Evolutionary conservation across 1,139 yeast genomes (phyloP).

Genomic region (Diutina catenulata): DNA sequence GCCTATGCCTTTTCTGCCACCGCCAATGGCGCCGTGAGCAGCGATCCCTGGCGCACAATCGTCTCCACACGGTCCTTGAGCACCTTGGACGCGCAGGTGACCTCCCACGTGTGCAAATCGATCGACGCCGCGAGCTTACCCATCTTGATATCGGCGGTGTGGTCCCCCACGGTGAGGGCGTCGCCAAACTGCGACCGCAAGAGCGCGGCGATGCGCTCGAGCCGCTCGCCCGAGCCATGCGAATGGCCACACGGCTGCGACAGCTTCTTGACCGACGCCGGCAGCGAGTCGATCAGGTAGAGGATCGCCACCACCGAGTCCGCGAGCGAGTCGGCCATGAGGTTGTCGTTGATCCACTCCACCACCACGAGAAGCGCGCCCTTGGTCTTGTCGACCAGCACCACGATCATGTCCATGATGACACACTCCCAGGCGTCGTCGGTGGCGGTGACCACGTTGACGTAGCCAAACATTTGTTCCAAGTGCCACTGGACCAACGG

Average conservation of each 20-base stretch:
- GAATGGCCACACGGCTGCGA: conserved; percentile 44
- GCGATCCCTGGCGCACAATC: conserved; percentile 66
- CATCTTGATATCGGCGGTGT: conserved; percentile 44
- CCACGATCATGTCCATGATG: conserved; percentile 33
- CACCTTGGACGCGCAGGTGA: conserved; percentile 69
- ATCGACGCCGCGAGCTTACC: conserved; percentile 69
- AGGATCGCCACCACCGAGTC: conserved; percentile 87
- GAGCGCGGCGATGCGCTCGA: conserved; percentile 51
- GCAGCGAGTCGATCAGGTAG: conserved; percentile 86
- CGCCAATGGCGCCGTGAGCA: conserved; percentile 60
- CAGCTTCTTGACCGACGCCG: conserved; percentile 84
- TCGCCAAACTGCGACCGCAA: conserved; percentile 85
- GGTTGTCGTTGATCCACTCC: conserved; percentile 83
- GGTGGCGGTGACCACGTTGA: conserved; percentile 54
- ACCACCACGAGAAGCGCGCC: conserved; percentile 37
- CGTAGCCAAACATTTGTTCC: conserved; percentile 89
- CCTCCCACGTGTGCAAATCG: conserved; percentile 50
- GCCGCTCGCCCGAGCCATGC: conserved; percentile 13
- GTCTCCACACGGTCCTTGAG: conserved; percentile 75
- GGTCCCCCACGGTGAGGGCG: conserved; percentile 32
- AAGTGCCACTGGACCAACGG: conserved; percentile 81
- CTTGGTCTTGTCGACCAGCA: conserved; percentile 33
- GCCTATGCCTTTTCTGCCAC: background rate
- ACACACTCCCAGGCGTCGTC: conserved; percentile 42
- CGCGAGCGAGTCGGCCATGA: conserved; percentile 84